Base-by-base conservation (phyloP, 257 asterid species). In the Scutellaria minor region DNA sequence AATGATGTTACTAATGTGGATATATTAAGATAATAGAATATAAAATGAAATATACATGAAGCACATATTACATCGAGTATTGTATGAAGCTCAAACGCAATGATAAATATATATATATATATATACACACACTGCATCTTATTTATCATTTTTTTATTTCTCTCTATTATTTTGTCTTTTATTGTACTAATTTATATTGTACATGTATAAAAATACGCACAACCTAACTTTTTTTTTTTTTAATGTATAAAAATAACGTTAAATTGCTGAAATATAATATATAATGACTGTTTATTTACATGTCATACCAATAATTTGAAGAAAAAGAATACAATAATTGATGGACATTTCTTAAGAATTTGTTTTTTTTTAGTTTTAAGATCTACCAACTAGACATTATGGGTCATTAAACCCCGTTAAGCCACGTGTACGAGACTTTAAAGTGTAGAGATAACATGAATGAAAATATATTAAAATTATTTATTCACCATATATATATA, bases 391-490 rank as follows among this genome's bases (percentile, higher is more conserved):
- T n/a, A 44, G 7, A 65, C 47, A 67, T 8, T 40, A 53, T 71
- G 41, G 66, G 62, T 22, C 44, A 66, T 45, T 67, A 59, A 74
- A 69, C 72, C 84, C 81, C 51, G 14, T 51, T 45, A 72, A 35
- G 77, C 70, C 84, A 73, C 68, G 76, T 68, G 74, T 68, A 56
- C 11, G 35, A 15, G 31, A 44, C 20, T 46, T 15, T 20, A 50
- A 45, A 54, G 41, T 31, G 37, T 65, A 48, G 57, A 46, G 60
- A 74, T 69, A 58, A 64, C 37, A 31, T 31, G 37, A 31, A 31
- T 31, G 37, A 2, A 31, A 31, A 31, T 31, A 31, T 2, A 31
- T 31, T 31, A 31, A 31, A 31, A 31, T 31, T 31, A 31, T 31
- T 31, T 31, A 27, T 27, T 27, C 35, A 1, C 35, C 35, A 27